These are phyloP conservation scores for Neurospora tetrasperma DNA, from an alignment of 495 filamentous ascomycete genomes.

Conservation along the genomic window DNA sequence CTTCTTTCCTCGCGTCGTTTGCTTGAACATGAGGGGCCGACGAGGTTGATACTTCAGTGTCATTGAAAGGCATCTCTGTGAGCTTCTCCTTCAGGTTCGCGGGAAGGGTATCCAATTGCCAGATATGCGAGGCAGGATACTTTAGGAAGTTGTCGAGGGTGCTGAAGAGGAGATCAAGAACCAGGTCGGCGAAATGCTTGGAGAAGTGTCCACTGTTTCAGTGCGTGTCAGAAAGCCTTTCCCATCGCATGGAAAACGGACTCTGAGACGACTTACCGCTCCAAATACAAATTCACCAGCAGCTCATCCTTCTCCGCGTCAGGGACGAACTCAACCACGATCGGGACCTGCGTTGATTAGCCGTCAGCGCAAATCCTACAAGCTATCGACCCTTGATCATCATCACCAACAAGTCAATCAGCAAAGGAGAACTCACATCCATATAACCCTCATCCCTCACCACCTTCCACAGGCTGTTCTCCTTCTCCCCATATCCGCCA, in stretches of 20 bases:
- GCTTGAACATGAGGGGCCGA: background rate
- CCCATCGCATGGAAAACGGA: background rate
- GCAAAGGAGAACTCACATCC: slow-evolving; percentile 43
- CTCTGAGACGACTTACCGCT: slow-evolving; percentile 6
- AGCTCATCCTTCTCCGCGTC: slow-evolving; percentile 10
- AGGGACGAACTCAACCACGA: slow-evolving; percentile 61
- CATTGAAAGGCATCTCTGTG: background rate
- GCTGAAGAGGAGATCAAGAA: slow-evolving; percentile 40
- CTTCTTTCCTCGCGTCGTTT: background rate
- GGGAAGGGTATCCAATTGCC: background rate
- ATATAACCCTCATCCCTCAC: slow-evolving; percentile 60
- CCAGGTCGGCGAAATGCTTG: slow-evolving; percentile 23
- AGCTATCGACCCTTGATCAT: background rate
- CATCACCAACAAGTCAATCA: background rate
- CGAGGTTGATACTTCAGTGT: background rate
- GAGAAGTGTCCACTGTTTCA: slow-evolving; percentile 22
- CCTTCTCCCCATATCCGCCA: background rate
- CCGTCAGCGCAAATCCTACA: background rate
- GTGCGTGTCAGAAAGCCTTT: background rate
- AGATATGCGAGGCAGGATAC: slow-evolving; percentile 24
- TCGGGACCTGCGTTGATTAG: slow-evolving; percentile 32
- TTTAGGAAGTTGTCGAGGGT: slow-evolving; percentile 27
- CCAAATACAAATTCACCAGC: slow-evolving; percentile 16
- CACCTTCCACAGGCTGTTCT: slow-evolving; percentile 47
- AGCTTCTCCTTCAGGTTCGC: slow-evolving; percentile 2